phyloP scores from a whole-genome alignment of 1,284 basidiomycete species.

The Wallemia hederae region DNA sequence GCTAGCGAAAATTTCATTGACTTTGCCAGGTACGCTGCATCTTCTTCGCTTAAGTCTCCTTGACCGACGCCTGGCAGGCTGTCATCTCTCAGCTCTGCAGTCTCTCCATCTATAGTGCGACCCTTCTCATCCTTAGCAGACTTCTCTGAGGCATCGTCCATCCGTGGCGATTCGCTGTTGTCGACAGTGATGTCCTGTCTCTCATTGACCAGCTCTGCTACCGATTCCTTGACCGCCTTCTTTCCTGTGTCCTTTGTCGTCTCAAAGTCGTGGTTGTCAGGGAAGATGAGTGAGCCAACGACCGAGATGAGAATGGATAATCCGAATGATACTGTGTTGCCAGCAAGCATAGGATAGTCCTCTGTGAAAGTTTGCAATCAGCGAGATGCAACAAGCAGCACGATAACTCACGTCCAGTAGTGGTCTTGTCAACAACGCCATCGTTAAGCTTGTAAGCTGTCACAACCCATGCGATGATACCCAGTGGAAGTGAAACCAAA shows the following conservation, averaged over 20 bases:
- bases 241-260: conserved; percentile 29
- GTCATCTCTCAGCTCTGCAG: neutral
- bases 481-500: conserved; percentile 36
- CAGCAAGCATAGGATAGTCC: conserved; percentile 35
- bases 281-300: conserved; percentile 28
- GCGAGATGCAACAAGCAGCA: too few species aligned
- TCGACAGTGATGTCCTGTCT: conserved; percentile 5
- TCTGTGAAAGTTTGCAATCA: neutral
- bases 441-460: conserved; percentile 37
- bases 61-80: conserved; percentile 6
- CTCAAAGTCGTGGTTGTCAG: conserved; percentile 50
- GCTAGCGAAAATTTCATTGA: neutral
- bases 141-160: conserved; percentile 6
- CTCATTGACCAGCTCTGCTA: conserved; percentile 22
- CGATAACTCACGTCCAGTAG: conserved; percentile 19
- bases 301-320: conserved; percentile 47
- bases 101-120: conserved; percentile 10
- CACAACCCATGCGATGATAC: conserved; percentile 48
- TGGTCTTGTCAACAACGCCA: conserved; percentile 34
- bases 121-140: conserved; percentile 10
- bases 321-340: conserved; percentile 59
- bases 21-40: conserved; percentile 25
- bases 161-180: neutral
- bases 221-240: neutral
- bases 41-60: conserved; percentile 36